A percentile compares a stretch with the other conserved stretches of the same genome.
Evolutionary conservation across 2,329 filamentous ascomycete genomes (phyloP).

Genomic region (Incumbomyces lentus): DNA sequence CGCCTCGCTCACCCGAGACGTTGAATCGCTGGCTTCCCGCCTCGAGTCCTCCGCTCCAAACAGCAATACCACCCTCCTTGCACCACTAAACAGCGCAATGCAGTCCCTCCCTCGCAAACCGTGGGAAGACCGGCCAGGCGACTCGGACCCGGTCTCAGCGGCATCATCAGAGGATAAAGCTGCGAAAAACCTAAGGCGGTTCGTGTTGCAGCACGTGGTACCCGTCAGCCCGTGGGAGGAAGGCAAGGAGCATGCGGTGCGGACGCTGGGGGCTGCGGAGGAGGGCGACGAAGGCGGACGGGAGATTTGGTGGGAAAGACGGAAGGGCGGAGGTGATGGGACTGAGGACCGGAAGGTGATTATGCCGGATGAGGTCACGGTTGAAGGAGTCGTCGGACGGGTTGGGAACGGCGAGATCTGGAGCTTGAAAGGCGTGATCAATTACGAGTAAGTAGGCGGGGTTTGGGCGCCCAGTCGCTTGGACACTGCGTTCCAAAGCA

Average conservation of each 20-base stretch:
- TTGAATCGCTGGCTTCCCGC: slow-evolving; percentile 56
- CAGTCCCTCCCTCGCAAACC: slow-evolving; percentile 71
- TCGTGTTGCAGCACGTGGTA: slow-evolving; percentile 80
- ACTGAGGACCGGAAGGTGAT: slow-evolving; percentile 49
- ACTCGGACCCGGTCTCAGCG: slow-evolving; percentile 29
- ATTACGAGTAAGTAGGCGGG: slow-evolving; percentile 37
- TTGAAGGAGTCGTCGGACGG: slow-evolving; percentile 60
- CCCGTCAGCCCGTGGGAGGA: slow-evolving; percentile 64
- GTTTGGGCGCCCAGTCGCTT: too few species aligned
- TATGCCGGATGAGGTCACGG: slow-evolving; percentile 65
- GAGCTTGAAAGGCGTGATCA: slow-evolving; percentile 56
- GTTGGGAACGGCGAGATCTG: slow-evolving; percentile 86
- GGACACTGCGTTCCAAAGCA: too few species aligned
- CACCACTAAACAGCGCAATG: slow-evolving; percentile 74
- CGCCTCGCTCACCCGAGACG: slow-evolving; percentile 66
- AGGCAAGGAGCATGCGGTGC: slow-evolving; percentile 49
- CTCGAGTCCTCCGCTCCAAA: slow-evolving; percentile 49
- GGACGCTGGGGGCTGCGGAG: slow-evolving; percentile 41
- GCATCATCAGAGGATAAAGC: slow-evolving; percentile 64
- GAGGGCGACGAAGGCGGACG: slow-evolving; percentile 39
- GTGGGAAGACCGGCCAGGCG: slow-evolving; percentile 49
- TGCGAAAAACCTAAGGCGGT: slow-evolving; percentile 61
- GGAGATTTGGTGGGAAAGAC: slow-evolving; percentile 74
- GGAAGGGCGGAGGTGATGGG: slow-evolving; percentile 45
- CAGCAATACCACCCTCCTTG: slow-evolving; percentile 72